A percentile compares a stretch with the other conserved stretches of the same genome.
Conservation (phyloP, 345 rosid species). For the Litchi chinensis region DNA sequence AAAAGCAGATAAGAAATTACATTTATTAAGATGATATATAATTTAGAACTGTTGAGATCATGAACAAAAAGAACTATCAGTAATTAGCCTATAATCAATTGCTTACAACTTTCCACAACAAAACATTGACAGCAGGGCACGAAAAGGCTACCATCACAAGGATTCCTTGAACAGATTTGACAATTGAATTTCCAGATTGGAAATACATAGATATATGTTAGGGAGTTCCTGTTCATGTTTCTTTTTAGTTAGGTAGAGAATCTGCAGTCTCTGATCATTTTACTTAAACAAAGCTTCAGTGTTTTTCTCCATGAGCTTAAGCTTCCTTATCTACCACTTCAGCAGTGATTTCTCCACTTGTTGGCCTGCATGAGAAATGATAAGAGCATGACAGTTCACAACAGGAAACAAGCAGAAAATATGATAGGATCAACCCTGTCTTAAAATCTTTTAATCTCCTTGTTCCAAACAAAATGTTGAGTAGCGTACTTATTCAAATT, state of each 20-base stretch:
- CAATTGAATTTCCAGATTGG: neutral
- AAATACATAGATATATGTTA: neutral
- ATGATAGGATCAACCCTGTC: neutral
- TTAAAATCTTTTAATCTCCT: neutral
- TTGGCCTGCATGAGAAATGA: slow-evolving; percentile 32
- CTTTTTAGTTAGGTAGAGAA: neutral
- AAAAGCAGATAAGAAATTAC: neutral
- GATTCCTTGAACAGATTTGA: neutral
- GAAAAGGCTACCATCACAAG: neutral
- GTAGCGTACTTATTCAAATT: too few species aligned
- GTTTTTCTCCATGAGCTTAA: neutral
- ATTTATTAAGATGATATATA: neutral
- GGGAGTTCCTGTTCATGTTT: neutral
- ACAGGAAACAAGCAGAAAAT: neutral
- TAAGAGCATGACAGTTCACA: slow-evolving; percentile 6
- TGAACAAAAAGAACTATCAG: neutral
- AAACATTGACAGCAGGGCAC: neutral
- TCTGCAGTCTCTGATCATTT: neutral
- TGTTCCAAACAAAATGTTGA: neutral
- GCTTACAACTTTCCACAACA: neutral
- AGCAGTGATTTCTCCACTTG: slow-evolving; percentile 39
- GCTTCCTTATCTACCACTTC: slow-evolving; percentile 11
- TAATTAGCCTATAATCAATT: neutral
- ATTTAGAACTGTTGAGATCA: neutral
- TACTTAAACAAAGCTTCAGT: neutral